phyloP scores from a whole-genome alignment of 2,329 filamentous ascomycete genomes.

The Aspergillus nomiae region DNA sequence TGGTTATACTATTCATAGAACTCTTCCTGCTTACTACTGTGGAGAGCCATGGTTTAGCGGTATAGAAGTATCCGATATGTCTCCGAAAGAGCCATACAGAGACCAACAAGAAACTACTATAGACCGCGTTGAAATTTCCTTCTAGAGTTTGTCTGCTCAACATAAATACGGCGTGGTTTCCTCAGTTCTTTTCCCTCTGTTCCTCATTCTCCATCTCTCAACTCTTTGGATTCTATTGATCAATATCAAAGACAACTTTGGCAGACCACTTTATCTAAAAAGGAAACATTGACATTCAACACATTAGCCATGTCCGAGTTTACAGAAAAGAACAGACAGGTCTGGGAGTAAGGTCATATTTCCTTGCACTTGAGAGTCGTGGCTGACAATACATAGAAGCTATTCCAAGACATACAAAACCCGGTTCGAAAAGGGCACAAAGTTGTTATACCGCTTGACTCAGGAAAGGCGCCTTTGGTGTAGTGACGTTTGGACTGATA shows the following conservation, averaged over 20 bases:
- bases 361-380: not conserved
- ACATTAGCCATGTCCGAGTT: constrained; percentile 32
- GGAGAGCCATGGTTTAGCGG: not conserved
- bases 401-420: constrained; percentile 59
- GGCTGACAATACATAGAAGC: constrained; percentile 41
- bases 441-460: constrained; percentile 58
- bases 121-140: too few relatives aligned
- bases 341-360: constrained; percentile 42
- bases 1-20: not conserved
- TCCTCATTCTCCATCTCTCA: not conserved
- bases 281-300: not conserved
- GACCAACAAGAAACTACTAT: not conserved
- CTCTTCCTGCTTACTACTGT: not conserved
- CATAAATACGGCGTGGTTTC: constrained; percentile 10
- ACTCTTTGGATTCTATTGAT: not conserved
- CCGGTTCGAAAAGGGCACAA: constrained; percentile 57
- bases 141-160: not conserved
- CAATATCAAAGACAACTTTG: not conserved
- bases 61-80: constrained; percentile 35
- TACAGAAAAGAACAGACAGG: constrained; percentile 40
- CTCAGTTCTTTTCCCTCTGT: not conserved
- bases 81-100: constrained; percentile 23
- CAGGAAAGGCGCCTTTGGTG: constrained; percentile 61
- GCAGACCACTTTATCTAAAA: not conserved
- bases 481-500: constrained; percentile 56